Evolutionary conservation across 2,329 filamentous ascomycete species (phyloP), one percentile per base, ranked within the genome.

Genomic region (Monosporascus sp.): DNA sequence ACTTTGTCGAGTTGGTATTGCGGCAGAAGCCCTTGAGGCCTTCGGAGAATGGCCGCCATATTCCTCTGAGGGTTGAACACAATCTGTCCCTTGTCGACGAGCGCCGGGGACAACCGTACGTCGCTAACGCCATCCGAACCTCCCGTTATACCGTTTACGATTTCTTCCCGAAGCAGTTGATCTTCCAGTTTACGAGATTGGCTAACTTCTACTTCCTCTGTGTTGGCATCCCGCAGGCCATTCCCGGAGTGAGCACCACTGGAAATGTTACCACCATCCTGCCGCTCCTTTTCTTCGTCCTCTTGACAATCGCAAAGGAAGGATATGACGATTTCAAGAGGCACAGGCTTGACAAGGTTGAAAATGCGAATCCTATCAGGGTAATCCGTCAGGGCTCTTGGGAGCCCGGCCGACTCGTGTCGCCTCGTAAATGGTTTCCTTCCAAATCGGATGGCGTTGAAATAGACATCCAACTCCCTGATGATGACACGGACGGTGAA

Each of bases 161-260:
- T 68, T 96, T 96, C 67, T 71, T 96, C 16, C 91, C 91, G 3
- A 89, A 90, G 57, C 91, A 96, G 67, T 69, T 96, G 17, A 80
- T 92, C 55, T 91, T 91, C 52, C 91, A 96, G 65, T 94, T 94
- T 66, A 89, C 89, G 7, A 88, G 93, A 56, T 73, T 96, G 48
- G 88, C 88, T 60, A 96, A 96, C 70, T 94, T 95, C 64, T 83
- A 95, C 70, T 95, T 96, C 69, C 78, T 96, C 52, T 86, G 89
- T 61, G 84, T 96, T 59, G 89, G 90, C 44, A 85, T 95, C 56
- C 79, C 93, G 49, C 91, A 96, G 71, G 90, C 90, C 73, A 88
- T 91, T 64, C 87, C 87, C 5, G 86, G 84, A 17, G 73, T 91
- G 54, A 90, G 86, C 72, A 91, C 88, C 3, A 91, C 88, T 3